Conservation (phyloP, 495 filamentous ascomycete genomes). For the Neurospora sp. region DNA sequence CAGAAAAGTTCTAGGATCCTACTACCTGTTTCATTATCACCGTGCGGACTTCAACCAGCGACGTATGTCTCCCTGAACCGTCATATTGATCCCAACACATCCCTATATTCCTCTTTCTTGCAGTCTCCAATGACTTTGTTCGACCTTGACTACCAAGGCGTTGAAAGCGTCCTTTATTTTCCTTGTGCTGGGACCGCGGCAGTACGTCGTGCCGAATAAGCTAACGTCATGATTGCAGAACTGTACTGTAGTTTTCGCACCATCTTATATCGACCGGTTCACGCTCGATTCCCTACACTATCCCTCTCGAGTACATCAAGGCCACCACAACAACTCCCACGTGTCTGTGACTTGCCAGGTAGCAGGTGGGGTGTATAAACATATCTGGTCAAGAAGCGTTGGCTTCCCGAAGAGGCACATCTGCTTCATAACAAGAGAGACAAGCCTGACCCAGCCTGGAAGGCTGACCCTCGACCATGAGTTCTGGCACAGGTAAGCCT, state of each 20-base stretch:
- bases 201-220: neutral
- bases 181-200: neutral
- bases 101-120: neutral
- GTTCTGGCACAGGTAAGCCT: conserved; percentile 31
- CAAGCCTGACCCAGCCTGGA: neutral
- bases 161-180: neutral
- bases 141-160: neutral
- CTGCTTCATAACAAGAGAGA: neutral
- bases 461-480: conserved; percentile 28
- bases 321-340: neutral
- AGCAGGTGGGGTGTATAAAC: neutral
- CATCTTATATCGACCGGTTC: neutral
- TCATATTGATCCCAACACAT: neutral
- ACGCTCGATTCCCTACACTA: neutral
- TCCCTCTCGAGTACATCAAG: neutral
- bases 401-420: neutral
- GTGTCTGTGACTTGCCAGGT: neutral
- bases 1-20: neutral
- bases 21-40: neutral
- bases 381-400: neutral
- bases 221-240: neutral
- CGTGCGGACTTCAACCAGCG: neutral
- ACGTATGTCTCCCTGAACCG: neutral
- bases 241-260: neutral
- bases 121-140: neutral